Percentiles rank a stretch among this genome's conserved stretches.
phyloP scores from a whole-genome alignment of 768 basidiomycete species.

The Hebeloma cylindrosporum region DNA sequence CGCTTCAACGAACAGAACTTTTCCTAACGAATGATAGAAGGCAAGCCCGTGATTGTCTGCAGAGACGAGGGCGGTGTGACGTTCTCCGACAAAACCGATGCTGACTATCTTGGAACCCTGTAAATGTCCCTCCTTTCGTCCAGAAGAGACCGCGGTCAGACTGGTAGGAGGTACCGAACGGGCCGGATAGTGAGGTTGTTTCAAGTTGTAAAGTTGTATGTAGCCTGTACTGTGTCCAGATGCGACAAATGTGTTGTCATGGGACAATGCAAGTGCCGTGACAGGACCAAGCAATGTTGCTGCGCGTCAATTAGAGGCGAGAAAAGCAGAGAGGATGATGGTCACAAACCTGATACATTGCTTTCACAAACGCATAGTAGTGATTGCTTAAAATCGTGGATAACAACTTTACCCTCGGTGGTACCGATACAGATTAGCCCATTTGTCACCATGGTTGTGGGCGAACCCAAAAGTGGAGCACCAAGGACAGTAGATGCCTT shows the following conservation, averaged over 20 bases:
- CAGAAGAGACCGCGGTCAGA: conserved; percentile 63
- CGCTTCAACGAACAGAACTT: conserved; percentile 92
- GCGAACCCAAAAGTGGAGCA: conserved; percentile 55
- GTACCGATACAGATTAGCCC: conserved; percentile 91
- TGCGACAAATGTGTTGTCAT: conserved; percentile 91
- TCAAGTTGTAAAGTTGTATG: conserved; percentile 83
- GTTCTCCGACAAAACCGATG: conserved; percentile 83
- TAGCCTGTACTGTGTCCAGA: conserved; percentile 85
- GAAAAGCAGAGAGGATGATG: neutral
- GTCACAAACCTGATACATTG: conserved; percentile 55
- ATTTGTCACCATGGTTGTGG: conserved; percentile 81
- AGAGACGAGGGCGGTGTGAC: conserved; percentile 90
- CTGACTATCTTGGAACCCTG: conserved; percentile 75
- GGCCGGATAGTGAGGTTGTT: conserved; percentile 63
- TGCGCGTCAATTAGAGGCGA: conserved; percentile 33
- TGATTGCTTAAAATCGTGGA: conserved; percentile 91
- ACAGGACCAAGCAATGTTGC: conserved; percentile 69
- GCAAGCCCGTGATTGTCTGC: conserved; percentile 90
- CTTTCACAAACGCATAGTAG: conserved; percentile 77
- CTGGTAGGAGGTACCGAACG: conserved; percentile 73
- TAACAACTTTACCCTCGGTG: conserved; percentile 69
- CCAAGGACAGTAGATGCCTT: conserved; percentile 68
- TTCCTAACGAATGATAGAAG: conserved; percentile 94
- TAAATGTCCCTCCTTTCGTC: conserved; percentile 85
- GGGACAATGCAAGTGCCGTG: conserved; percentile 87